These are phyloP conservation scores for Termitomyces sp. DNA, from an alignment of 768 basidiomycete genomes.

Conservation along the genomic window DNA sequence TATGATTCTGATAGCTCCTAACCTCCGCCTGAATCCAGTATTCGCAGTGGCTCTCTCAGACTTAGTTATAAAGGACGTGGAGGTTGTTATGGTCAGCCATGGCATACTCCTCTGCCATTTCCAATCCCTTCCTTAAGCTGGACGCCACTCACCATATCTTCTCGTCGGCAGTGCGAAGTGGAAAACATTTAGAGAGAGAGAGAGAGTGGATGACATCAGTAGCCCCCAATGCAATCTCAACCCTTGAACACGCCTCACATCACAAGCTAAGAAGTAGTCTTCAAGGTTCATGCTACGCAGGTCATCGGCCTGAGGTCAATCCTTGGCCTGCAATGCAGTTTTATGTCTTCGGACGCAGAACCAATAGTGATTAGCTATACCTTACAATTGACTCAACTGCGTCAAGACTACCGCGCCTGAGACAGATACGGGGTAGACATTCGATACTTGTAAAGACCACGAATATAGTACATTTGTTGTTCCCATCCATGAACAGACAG, in stretches of 20 bases:
- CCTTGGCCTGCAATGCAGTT: slow-evolving; percentile 15
- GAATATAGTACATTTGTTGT: neutral
- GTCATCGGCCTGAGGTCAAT: slow-evolving; percentile 11
- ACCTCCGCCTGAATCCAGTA: slow-evolving; percentile 70
- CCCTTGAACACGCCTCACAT: slow-evolving; percentile 6
- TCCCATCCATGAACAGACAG: neutral
- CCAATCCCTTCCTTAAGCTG: slow-evolving; percentile 83
- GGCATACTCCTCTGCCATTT: slow-evolving; percentile 76
- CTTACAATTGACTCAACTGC: slow-evolving; percentile 83
- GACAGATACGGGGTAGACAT: slow-evolving; percentile 93
- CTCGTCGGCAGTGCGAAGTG: slow-evolving; percentile 60
- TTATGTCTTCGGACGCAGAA: slow-evolving; percentile 25
- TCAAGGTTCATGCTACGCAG: slow-evolving; percentile 20
- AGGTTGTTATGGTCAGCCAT: slow-evolving; percentile 71
- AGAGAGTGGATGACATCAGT: slow-evolving; percentile 72
- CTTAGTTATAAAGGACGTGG: slow-evolving; percentile 72
- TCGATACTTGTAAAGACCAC: neutral
- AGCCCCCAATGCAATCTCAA: slow-evolving; percentile 22
- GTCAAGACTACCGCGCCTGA: slow-evolving; percentile 56
- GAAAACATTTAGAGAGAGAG: slow-evolving; percentile 62
- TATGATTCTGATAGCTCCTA: slow-evolving; percentile 57
- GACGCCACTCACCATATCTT: slow-evolving; percentile 49
- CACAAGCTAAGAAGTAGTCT: neutral
- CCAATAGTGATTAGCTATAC: slow-evolving; percentile 47
- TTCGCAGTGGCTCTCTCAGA: slow-evolving; percentile 80